Evolutionary conservation across 768 basidiomycete species (phyloP), one percentile per base, ranked within the genome.

Genomic region (Cystofilobasidium capitatum): DNA sequence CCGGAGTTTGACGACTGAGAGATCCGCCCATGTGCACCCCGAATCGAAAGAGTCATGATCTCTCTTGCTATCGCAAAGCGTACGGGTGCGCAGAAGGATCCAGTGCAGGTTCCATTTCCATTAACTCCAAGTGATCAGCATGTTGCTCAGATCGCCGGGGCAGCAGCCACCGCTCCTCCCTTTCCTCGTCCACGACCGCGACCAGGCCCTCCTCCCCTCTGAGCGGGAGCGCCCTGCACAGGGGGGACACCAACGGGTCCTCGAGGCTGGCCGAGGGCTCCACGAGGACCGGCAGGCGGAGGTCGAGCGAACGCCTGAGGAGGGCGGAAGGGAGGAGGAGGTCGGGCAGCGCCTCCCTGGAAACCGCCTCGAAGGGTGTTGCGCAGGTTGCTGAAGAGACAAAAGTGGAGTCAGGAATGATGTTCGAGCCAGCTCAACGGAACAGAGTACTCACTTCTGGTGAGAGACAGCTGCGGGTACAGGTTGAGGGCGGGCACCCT

Each of bases 331-430:
- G 45, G 40, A 33, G 45, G 58, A 1, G 31, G 59, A 29, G 58
- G 44, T 3, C 62, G 62, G 31, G 10, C 1, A 0, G 22, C 35
- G 26, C 58, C 42, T n/a, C 42, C 45, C 26, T 26, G 16, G 24
- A 40, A 26, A 22, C 44, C 58, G 22, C 42, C 57, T 17, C 58
- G 47, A 14, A 66, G 49, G 36, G 65, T 49, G 65, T 66, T 66
- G 26, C 60, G 65, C 8, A 66, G 58, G 35, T 44, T 45, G 7
- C 45, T 65, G 39, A 13, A 47, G 22, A 26, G 14, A n/a, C 22
- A 12, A 12, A 58, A 58, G 57, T n/a, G n/a, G n/a, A 33, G 26
- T 12, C 22, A 58, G 33, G 22, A 6, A 39, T 2, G n/a, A 22
- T n/a, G n/a, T n/a, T n/a, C n/a, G n/a, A n/a, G n/a, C n/a, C n/a